Conservation (phyloP, 345 rosid genomes). For the Noccaea caerulescens region DNA sequence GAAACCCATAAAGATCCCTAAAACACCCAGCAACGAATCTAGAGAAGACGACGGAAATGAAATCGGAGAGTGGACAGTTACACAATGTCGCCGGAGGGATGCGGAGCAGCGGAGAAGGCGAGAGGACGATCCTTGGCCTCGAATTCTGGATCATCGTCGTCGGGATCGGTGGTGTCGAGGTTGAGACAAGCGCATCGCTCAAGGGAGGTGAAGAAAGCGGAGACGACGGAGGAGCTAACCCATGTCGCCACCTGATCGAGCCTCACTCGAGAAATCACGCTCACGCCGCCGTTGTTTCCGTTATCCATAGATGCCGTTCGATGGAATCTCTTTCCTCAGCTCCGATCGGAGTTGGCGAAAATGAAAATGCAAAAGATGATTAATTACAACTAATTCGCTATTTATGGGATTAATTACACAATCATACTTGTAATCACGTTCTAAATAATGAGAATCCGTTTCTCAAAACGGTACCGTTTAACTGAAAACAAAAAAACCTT, state of each 20-base stretch:
- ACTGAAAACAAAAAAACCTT: not conserved
- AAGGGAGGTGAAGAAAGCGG: slow-evolving; percentile 82
- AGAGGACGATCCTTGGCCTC: slow-evolving; percentile 59
- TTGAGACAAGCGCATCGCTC: slow-evolving; percentile 83
- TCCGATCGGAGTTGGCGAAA: too few relatives aligned
- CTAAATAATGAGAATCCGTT: not conserved
- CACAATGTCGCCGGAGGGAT: slow-evolving; percentile 34
- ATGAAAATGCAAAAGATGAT: too few relatives aligned
- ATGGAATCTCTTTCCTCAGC: too few relatives aligned
- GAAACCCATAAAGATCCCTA: not conserved
- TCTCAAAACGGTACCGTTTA: slow-evolving; percentile 2
- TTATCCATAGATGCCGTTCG: slow-evolving; percentile 8
- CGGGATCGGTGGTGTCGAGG: slow-evolving; percentile 60
- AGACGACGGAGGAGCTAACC: slow-evolving; percentile 63
- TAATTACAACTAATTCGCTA: slow-evolving; percentile 11
- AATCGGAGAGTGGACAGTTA: not conserved
- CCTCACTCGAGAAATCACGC: slow-evolving; percentile 49
- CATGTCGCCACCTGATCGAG: slow-evolving; percentile 57
- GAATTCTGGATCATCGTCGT: slow-evolving; percentile 46
- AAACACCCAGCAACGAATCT: not conserved
- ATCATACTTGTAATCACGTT: not conserved
- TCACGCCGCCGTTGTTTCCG: slow-evolving; percentile 13
- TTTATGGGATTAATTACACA: not conserved
- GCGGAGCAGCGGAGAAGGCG: slow-evolving; percentile 30
- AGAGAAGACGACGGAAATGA: not conserved